These are phyloP conservation scores for Beauveria australis DNA, from an alignment of 2,329 filamentous ascomycete genomes.

Conservation along the genomic window DNA sequence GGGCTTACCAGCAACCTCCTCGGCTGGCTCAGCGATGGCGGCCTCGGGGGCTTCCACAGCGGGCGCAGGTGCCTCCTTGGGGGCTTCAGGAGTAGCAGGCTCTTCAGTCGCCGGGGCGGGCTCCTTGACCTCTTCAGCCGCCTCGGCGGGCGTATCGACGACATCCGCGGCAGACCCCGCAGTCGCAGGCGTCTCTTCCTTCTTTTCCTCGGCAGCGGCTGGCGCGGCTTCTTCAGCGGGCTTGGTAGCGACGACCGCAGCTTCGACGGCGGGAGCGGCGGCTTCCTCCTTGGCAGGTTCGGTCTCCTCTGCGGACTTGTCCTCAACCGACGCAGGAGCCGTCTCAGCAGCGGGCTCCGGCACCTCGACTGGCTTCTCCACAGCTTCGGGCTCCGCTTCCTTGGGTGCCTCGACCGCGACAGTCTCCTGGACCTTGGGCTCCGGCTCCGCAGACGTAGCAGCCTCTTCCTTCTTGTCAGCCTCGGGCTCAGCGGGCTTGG, in stretches of 20 bases:
- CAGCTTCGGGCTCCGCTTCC: background rate
- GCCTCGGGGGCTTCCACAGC: background rate
- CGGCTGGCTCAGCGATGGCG: slow-evolving; percentile 12
- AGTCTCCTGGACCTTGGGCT: background rate
- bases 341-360: background rate
- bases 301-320: slow-evolving; percentile 14
- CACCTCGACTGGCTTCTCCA: background rate
- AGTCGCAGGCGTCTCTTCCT: too few species aligned
- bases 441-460: background rate
- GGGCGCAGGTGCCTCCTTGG: background rate
- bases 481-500: background rate
- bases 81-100: too few species aligned
- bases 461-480: slow-evolving; percentile 12
- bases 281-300: slow-evolving; percentile 4
- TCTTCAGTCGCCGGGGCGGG: background rate
- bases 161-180: too few species aligned
- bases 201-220: background rate
- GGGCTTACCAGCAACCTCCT: slow-evolving; percentile 13
- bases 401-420: background rate
- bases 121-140: background rate
- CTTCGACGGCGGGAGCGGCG: background rate
- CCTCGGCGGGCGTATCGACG: background rate
- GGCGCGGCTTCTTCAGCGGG: background rate
- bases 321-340: background rate
- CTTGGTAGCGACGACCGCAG: background rate